Evolutionary conservation across 2,329 filamentous ascomycete species (phyloP), one percentile per base, ranked within the genome.

Genomic region (Diplodia sapinea): DNA sequence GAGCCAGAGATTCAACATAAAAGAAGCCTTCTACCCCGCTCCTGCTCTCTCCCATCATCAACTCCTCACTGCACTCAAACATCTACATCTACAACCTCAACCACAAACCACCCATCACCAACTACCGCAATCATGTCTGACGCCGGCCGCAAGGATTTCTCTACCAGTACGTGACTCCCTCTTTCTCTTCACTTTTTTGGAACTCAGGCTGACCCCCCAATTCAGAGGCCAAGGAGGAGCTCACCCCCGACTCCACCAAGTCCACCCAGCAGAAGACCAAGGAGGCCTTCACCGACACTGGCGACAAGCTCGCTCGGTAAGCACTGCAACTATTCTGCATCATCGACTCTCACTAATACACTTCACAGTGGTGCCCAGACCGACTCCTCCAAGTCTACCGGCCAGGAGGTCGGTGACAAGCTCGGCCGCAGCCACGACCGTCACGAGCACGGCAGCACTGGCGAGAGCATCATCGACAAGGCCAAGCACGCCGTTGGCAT

Each of bases 211-310:
- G 68, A 75, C 73, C 70, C 23, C 23, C 23, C 23, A 26, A 52
- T 56, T 68, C 81, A 79, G 84, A 88, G 84, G 79, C 82, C 70
- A 78, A 80, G 75, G 86, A 89, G 83, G 80, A 83, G 73, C 70
- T 86, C 68, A 86, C 82, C 73, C 87, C 87, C 68, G 83, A 89
- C 77, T 82, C 82, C 75, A 78, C 83, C 79, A 89, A 89, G 82
- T 88, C 86, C 70, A 87, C 86, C 73, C 79, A 82, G 73, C 80
- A 88, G 71, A 87, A 88, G 82, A 71, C 84, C 70, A 85, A 84
- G 77, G 87, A 89, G 78, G 76, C 78, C 66, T 61, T 85, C 74
- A 88, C 86, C 70, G 85, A 86, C 72, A 81, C 82, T 68, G 78
- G 75, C 67, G 87, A 89, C 80, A 87, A 86, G 73, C 63, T 84